Evolutionary conservation across 176 grass and related monocot species (phyloP).

Genomic region (Raddia guianensis): DNA sequence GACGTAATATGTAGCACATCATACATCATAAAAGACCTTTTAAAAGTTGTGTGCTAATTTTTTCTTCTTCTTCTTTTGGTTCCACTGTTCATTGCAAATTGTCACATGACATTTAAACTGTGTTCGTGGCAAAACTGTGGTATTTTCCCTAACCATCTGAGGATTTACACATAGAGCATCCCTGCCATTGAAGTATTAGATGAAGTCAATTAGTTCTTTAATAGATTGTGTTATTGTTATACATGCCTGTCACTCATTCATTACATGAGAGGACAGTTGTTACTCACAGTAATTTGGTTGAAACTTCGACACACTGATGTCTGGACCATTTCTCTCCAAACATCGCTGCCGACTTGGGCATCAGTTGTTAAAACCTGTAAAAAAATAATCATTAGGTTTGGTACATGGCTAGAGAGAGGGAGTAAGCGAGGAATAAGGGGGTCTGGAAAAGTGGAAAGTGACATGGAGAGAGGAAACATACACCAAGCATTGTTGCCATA

Average conservation of each 20-base stretch:
- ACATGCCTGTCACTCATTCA: not conserved
- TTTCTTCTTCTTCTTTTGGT: not conserved
- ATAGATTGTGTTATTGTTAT: constrained; percentile 3
- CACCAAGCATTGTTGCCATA: constrained; percentile 98
- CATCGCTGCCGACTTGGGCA: constrained; percentile 68
- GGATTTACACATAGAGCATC: not conserved
- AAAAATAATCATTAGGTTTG: constrained; percentile 31
- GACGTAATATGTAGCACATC: not conserved
- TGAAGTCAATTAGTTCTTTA: not conserved
- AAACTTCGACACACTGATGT: constrained; percentile 88
- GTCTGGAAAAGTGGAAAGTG: not conserved
- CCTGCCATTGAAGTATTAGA: constrained; percentile 9
- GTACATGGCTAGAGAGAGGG: constrained; percentile 3
- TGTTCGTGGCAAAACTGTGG: constrained; percentile 22
- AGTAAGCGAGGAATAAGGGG: not conserved
- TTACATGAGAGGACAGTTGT: not conserved
- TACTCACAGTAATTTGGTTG: constrained; percentile 93
- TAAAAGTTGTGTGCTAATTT: not conserved
- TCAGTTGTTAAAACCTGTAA: constrained; percentile 95
- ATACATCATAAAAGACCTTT: not conserved
- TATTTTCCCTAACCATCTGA: not conserved
- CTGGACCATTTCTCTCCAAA: constrained; percentile 92
- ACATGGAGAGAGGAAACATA: constrained; percentile 44
- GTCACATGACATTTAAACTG: not conserved
- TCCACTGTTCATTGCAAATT: not conserved